Evolutionary conservation across 331 rosid species (phyloP).

Genomic region (Prunus yedoensis): DNA sequence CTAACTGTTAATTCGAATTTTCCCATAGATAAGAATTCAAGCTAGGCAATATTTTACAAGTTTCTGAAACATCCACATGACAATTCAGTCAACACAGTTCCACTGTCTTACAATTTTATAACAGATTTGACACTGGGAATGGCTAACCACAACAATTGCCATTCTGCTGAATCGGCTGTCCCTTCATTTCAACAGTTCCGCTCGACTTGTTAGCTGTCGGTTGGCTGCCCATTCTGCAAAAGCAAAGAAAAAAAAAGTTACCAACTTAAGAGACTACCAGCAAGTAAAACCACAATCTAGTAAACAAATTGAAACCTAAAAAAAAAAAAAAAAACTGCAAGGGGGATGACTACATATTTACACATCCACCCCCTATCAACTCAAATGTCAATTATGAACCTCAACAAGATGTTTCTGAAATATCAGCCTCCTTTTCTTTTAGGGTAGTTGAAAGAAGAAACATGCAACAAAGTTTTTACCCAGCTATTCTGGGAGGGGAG

Average conservation of each 20-base stretch:
- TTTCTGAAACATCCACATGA: slow-evolving; percentile 36
- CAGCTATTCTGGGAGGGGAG: neutral
- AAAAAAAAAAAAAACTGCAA: neutral
- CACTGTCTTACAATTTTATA: slow-evolving; percentile 26
- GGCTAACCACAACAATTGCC: slow-evolving; percentile 81
- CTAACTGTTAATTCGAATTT: slow-evolving; percentile 10
- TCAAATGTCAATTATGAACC: neutral
- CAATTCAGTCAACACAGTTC: slow-evolving; percentile 32
- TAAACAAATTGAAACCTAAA: neutral
- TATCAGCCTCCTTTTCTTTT: neutral
- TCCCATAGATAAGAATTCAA: slow-evolving; percentile 17
- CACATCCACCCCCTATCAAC: neutral
- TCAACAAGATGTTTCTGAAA: neutral
- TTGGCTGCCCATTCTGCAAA: slow-evolving; percentile 82
- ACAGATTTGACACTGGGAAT: slow-evolving; percentile 15
- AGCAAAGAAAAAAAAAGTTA: neutral
- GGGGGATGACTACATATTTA: neutral
- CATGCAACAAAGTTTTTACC: neutral
- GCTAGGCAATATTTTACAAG: slow-evolving; percentile 38
- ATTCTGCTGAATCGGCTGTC: slow-evolving; percentile 86
- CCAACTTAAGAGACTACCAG: neutral
- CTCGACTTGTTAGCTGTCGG: slow-evolving; percentile 58
- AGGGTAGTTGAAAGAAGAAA: neutral
- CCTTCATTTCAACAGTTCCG: slow-evolving; percentile 71
- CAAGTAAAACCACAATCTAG: neutral